Conservation (phyloP, 1,284 basidiomycete species). For the Dichomitus squalens region DNA sequence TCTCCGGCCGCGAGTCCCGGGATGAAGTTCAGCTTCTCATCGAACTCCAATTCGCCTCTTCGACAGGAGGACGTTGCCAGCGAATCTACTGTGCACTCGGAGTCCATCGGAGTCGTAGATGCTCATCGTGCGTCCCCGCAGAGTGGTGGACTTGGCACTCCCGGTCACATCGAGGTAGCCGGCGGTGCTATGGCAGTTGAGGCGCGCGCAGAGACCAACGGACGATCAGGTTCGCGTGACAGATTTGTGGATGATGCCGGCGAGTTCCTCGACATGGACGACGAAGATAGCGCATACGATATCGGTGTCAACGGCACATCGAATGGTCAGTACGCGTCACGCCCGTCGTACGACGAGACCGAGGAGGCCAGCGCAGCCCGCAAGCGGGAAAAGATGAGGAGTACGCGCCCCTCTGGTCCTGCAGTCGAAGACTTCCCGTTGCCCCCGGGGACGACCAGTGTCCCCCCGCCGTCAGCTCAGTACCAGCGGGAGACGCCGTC, state of each 20-base stretch:
- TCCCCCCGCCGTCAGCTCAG: not conserved
- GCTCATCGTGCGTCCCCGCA: slow-evolving; percentile 1
- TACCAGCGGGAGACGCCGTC: slow-evolving; percentile 4
- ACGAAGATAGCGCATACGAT: slow-evolving; percentile 39
- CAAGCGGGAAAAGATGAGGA: slow-evolving; percentile 7
- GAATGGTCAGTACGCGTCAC: slow-evolving; percentile 14
- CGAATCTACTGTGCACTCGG: slow-evolving; percentile 11
- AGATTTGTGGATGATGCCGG: slow-evolving; percentile 34
- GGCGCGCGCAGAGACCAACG: slow-evolving; percentile 8
- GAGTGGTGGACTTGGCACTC: slow-evolving; percentile 15
- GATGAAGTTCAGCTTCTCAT: slow-evolving; percentile 28
- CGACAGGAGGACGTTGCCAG: slow-evolving; percentile 19
- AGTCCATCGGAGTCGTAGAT: slow-evolving; percentile 13
- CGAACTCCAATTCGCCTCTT: slow-evolving; percentile 22
- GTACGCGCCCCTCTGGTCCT: slow-evolving; percentile 6
- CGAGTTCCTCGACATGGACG: slow-evolving; percentile 68
- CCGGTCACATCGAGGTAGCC: slow-evolving; percentile 5
- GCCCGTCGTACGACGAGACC: slow-evolving; percentile 24
- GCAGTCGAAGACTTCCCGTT: slow-evolving; percentile 41
- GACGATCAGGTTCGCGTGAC: slow-evolving; percentile 11
- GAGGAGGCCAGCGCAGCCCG: slow-evolving; percentile 13
- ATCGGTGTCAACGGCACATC: slow-evolving; percentile 22
- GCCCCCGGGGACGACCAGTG: slow-evolving; percentile 28
- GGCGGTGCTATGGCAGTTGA: slow-evolving; percentile 7
- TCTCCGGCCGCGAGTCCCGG: slow-evolving; percentile 59